Base-by-base conservation (phyloP, 345 rosid species). In the Brassica carinata region DNA sequence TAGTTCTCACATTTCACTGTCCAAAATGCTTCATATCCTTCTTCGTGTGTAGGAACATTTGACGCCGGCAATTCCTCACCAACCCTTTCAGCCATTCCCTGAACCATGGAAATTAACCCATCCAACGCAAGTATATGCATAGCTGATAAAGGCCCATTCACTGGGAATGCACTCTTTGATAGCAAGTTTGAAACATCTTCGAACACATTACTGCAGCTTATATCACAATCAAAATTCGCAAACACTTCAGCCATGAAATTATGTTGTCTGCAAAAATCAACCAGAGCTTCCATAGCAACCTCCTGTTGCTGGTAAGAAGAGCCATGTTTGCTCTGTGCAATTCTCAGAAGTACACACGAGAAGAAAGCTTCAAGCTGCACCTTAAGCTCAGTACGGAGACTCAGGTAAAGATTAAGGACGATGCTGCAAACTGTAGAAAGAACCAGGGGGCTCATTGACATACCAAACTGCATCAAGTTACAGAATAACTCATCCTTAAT, bases 211-310 rank as follows among this genome's bases (percentile, higher is more conserved):
- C 83, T 80, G 85, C 87, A 90, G 33, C 87, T 84, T 82, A 91
- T 85, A 82, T 91, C 92, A 87, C 91, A 91, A 73, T 91, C 96
- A 58, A 87, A 91, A 84, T 89, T 91, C 33, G 89, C 89, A 82
- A 84, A 91, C 86, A 87, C 87, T 78, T 91, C 96, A 48, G 86
- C 81, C 86, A 87, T 84, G 83, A 89, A 91, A 11, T 84, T 81
- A 64, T 81, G 88, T 81, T 88, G 92, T 82, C 92, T 83, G 84
- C 91, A 89, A 71, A 91, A 83, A 77, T 91, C 96, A 70, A 89
- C 92, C 76, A 91, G 77, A 68, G 94, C 92, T 79, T 91, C 96
- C 91, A 91, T 82, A 34, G 94, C 94, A 85, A 89, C 96, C 83
- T 89, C 96, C 82, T 91, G 92, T 81, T 85, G 93, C 77, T 88